A percentile compares a stretch with the other conserved stretches of the same genome.
These are phyloP conservation scores for Artemisia princeps DNA, from an alignment of 140 eudicot species.

Conservation along the genomic window DNA sequence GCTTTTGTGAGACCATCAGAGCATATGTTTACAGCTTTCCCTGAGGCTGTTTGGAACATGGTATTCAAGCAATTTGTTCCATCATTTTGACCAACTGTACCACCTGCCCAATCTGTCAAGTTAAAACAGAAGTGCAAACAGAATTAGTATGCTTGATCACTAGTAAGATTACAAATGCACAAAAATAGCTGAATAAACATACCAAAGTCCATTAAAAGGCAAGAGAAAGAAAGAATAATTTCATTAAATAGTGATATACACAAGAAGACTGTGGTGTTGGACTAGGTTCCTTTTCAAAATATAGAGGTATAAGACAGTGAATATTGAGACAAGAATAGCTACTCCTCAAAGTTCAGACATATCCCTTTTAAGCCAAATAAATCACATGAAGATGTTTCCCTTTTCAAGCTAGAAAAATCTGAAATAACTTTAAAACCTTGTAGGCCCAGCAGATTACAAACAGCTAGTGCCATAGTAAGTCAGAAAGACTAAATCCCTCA, in stretches of 20 bases:
- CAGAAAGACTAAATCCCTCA: neutral
- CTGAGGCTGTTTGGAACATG: constrained; percentile 86
- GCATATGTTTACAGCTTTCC: constrained; percentile 63
- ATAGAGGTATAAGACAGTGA: no score
- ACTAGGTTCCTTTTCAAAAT: no score
- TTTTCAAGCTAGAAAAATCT: neutral
- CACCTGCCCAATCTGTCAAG: constrained; percentile 39
- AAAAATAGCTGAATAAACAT: no score
- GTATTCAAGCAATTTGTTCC: constrained; percentile 36
- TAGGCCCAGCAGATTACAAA: neutral
- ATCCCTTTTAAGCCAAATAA: neutral
- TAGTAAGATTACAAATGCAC: no score
- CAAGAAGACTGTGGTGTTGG: no score
- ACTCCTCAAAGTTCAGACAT: neutral
- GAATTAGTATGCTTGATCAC: no score
- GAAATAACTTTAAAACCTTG: neutral
- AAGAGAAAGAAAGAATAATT: no score
- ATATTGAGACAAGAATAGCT: neutral
- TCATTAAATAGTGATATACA: no score
- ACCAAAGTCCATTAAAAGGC: no score
- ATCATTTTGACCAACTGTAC: constrained; percentile 25
- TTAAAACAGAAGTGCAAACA: neutral
- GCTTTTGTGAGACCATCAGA: constrained; percentile 67
- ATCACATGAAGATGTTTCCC: neutral
- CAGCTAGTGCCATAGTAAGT: neutral